These are phyloP conservation scores for Talaromyces sp. DNA, from an alignment of 2,329 filamentous ascomycete genomes.

Conservation along the genomic window DNA sequence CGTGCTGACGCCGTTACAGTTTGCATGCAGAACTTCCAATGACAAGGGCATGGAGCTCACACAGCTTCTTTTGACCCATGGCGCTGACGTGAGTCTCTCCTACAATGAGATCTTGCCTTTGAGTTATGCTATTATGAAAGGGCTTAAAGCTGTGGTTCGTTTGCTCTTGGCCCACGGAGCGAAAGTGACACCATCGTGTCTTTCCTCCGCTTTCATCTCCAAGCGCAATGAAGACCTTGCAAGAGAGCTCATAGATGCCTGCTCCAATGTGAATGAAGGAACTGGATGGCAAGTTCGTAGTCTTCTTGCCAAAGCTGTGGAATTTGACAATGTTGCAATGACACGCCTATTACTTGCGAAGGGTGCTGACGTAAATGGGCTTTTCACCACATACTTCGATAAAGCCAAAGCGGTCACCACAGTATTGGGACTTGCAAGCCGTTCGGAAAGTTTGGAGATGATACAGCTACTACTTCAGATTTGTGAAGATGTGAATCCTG, in stretches of 20 bases:
- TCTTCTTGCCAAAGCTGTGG: neutral
- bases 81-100: neutral
- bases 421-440: neutral
- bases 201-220: neutral
- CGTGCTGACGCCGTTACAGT: neutral
- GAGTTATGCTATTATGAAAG: neutral
- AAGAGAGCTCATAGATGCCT: neutral
- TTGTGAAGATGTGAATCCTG: neutral
- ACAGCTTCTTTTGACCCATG: neutral
- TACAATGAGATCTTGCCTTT: neutral
- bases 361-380: neutral
- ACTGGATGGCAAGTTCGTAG: neutral
- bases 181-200: neutral
- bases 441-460: neutral
- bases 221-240: neutral
- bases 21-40: neutral
- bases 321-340: neutral
- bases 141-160: neutral
- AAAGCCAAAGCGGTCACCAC: neutral
- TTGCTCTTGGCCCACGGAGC: neutral
- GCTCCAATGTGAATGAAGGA: neutral
- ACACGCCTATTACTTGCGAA: neutral
- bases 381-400: neutral
- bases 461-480: neutral
- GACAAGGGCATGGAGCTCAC: neutral